Evolutionary conservation across 192 early-diverging fungal species (phyloP), one percentile per base, ranked within the genome.

Genomic region (Anaeromyces robustus): DNA sequence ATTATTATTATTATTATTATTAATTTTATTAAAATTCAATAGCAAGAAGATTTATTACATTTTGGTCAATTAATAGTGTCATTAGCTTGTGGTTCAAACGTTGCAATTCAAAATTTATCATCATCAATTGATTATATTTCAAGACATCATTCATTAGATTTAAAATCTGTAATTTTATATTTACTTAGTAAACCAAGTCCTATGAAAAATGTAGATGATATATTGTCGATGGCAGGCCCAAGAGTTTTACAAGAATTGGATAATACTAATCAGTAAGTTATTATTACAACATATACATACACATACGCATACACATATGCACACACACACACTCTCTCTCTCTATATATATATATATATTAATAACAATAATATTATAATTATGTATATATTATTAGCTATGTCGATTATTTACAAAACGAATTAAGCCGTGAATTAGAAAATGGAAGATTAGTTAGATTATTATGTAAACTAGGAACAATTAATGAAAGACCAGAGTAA

Each of bases 381-480:
- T 5, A 81, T 28, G 29, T 13, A 82, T 30, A 28, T 30, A 41
- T 31, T n/a, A 43, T n/a, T 81, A 91, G 91, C 80, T 87, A 92
- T 78, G 94, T 93, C 30, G 97, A 99, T 82, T 79, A 90, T 77
- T 87, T 98, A 77, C 92, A 94, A 85, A 88, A 84, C 41, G 94
- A 94, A 78, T 85, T 98, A 80, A 84, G 87, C 32, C 86, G 90
- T 31, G 98, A 99, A 86, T 88, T 96, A 77, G 92, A 96, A 85
- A 99, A 99, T 81, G 95, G 94, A 31, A 92, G 98, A 30, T 80
- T 98, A 43, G 90, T 93, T n/a, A 86, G 96, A 31, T 83, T 99
- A 34, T 43, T 99, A 59, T 92, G 91, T 86, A 97, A 98, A 85
- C 87, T 98, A 77, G 95, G 94, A 29, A 96, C 95, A 82, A 95